Percentiles rank a stretch among this genome's conserved stretches.
phyloP scores from a whole-genome alignment of 179 eudicot species.

The Carnegiea gigantea region DNA sequence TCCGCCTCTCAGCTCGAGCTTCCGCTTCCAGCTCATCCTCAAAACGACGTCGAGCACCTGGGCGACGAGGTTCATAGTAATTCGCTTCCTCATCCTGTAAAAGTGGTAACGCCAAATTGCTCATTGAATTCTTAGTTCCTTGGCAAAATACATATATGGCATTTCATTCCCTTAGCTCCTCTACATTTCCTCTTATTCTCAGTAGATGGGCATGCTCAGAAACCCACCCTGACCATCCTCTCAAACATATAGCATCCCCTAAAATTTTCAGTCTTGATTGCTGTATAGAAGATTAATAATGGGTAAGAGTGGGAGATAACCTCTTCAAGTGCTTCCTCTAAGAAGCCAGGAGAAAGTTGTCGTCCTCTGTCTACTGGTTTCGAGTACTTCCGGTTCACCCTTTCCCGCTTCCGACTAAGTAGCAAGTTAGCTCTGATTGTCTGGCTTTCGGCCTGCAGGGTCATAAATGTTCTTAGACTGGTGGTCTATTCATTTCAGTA shows the following conservation, averaged over 20 bases:
- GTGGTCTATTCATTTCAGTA: slow-evolving; percentile 5
- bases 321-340: slow-evolving; percentile 96
- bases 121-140: background rate
- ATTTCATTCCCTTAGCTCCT: background rate
- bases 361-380: slow-evolving; percentile 85
- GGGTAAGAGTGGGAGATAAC: slow-evolving; percentile 32
- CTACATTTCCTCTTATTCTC: background rate
- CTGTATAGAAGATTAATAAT: background rate
- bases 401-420: slow-evolving; percentile 85
- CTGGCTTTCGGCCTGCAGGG: slow-evolving; percentile 85
- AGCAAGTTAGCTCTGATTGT: slow-evolving; percentile 79
- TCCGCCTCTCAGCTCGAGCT: slow-evolving; percentile 93
- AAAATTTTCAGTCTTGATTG: background rate
- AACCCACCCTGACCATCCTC: background rate
- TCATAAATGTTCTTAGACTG: slow-evolving; percentile 12
- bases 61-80: slow-evolving; percentile 68
- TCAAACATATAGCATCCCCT: background rate
- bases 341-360: slow-evolving; percentile 96
- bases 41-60: slow-evolving; percentile 65
- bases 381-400: slow-evolving; percentile 83
- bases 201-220: background rate
- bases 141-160: background rate
- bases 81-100: slow-evolving; percentile 79
- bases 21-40: slow-evolving; percentile 90
- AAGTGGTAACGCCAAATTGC: background rate